Base-by-base conservation (phyloP, 257 asterid species). In the Scutellaria galericulata region DNA sequence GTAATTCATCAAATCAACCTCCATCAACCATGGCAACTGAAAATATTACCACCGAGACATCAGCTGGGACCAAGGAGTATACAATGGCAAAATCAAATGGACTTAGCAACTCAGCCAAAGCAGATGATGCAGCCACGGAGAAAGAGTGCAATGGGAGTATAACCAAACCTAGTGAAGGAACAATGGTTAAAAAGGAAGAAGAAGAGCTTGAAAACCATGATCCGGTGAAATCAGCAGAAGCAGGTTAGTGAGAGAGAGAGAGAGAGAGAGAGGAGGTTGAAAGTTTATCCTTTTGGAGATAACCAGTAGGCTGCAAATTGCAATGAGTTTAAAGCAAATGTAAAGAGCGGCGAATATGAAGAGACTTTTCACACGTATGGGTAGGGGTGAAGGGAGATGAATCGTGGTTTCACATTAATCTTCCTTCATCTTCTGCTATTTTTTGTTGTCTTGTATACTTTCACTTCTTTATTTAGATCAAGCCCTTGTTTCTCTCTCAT, bases 261-360 rank as follows among this genome's bases (percentile, higher is more conserved):
- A 57, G 22, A 27, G 64, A 27, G 20, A 42, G 60, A 6, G 75
- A 46, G 20, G 64, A 18, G 18, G 18, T 18, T n/a, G 27, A 57
- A 41, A 61, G 54, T 61, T 7, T 13, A 73, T 41, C 18, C 22
- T 60, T 76, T 75, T 13, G 70, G 61, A 40, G 68, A 56, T 56
- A 27, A 24, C 46, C 63, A 71, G 48, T 68, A 66, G 82, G 64
- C 73, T 74, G 86, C 78, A 72, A 78, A 72, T 56, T 72, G 83
- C 72, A 64, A 78, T 61, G 87, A 87, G 93, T 78, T 82, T 7
- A 76, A 78, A 60, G 82, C 64, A 85, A 78, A 85, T 87, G 93
- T 86, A 85, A 89, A 87, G 86, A 81, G 81, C 88, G 83, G 93
- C 78, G 10, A 72, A 80, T 35, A 68, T 48, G 56, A 74, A 20